Base-by-base conservation (phyloP, 2,329 filamentous ascomycete genomes). In the Alternaria consortialis region DNA sequence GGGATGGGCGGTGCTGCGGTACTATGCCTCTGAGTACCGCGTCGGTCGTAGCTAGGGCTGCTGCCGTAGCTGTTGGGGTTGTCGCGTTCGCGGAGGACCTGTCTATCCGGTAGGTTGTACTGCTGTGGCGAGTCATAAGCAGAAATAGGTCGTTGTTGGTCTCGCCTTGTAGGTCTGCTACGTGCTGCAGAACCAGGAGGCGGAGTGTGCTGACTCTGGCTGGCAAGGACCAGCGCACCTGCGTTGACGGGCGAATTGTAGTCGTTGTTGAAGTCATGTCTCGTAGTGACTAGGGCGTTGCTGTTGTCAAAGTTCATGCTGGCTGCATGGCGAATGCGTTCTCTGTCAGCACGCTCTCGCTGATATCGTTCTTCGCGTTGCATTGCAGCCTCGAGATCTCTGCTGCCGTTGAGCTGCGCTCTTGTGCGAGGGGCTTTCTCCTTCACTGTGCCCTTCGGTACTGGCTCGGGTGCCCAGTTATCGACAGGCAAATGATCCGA, bases 401-500 rank as follows among this genome's bases (percentile, higher is more conserved):
- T 84, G 1, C 86, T 83, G 2, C 86, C 87, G 5, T 79, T 82
- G 1, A 85, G 80, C 2, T 84, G 78, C 7, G 84, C 81, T 32
- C 86, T 81, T 6, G 81, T 75, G 11, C 82, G 74, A 47, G 74
- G 59, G 20, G 78, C 70, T 4, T 78, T 77, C 25, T 81, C 78
- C 43, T 75, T 85, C 15, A 74, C 64, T 1, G 67, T 66, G 79
- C 80, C 81, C 72, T 89, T 90, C 23, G 85, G 84, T 67, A 91
- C 89, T 0, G 91, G 91, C 70, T 93, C 91, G 0, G 91, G 90
- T 2, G 91, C 91, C 90, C 90, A 93, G 1, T 87, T 87, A 56
- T 91, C 88, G 74, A 92, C 86, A 0, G 91, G 91, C 13, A 94
- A 83, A 73, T 94, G 91, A 76, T 94, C 91, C 0, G 90, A 92